Percentiles rank a stretch among this genome's conserved stretches.
These are phyloP conservation scores for Podila clonocystis DNA, from an alignment of 192 early-diverging fungal species.

Conservation along the genomic window DNA sequence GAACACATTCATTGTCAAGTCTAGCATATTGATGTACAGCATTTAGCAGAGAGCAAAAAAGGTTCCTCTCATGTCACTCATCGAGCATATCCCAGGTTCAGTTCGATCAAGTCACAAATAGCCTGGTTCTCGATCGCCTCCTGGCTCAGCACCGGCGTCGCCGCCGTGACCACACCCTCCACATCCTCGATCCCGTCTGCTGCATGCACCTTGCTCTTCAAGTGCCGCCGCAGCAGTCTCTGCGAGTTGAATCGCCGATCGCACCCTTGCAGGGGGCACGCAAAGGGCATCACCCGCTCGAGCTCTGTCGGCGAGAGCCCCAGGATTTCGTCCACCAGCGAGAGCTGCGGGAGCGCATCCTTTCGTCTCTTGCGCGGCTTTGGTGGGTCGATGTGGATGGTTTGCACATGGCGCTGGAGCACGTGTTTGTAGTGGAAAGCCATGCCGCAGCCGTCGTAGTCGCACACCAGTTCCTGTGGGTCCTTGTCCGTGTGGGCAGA, in stretches of 20 bases:
- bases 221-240: slow-evolving; percentile 20
- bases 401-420: slow-evolving; percentile 16
- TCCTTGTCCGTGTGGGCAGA: slow-evolving; percentile 9
- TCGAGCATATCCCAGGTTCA: slow-evolving; percentile 13
- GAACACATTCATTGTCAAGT: background rate
- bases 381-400: slow-evolving; percentile 8
- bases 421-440: slow-evolving; percentile 42
- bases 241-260: slow-evolving; percentile 8
- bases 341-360: slow-evolving; percentile 12
- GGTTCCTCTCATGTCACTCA: too few species aligned
- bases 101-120: slow-evolving; percentile 51
- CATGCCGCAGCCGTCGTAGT: slow-evolving; percentile 42
- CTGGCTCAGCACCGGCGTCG: slow-evolving; percentile 11
- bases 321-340: slow-evolving; percentile 12
- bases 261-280: slow-evolving; percentile 21
- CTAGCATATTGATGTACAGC: background rate
- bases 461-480: slow-evolving; percentile 34
- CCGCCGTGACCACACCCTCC: background rate
- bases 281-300: slow-evolving; percentile 14
- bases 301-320: slow-evolving; percentile 25
- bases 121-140: slow-evolving; percentile 52
- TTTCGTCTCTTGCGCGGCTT: slow-evolving; percentile 9
- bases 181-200: background rate
- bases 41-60: too few species aligned
- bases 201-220: slow-evolving; percentile 9